phyloP scores from a whole-genome alignment of 345 rosid species.

The Aegle marmelos region DNA sequence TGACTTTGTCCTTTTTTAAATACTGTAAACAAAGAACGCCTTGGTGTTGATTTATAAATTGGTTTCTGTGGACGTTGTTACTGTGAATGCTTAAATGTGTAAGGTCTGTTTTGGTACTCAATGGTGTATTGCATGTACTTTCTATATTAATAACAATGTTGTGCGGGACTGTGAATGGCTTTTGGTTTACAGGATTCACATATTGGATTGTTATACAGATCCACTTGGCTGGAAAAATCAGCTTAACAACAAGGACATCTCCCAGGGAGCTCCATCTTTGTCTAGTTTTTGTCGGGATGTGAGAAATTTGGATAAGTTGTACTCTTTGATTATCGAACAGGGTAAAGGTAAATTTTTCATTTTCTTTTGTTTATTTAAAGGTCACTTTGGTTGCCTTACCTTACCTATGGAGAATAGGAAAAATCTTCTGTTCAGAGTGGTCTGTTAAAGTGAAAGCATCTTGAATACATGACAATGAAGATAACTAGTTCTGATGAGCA shows the following conservation, averaged over 20 bases:
- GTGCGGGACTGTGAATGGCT: background rate
- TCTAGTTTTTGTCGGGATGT: slow-evolving; percentile 45
- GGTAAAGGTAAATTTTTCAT: slow-evolving; percentile 54
- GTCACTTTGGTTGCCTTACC: background rate
- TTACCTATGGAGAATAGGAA: too few relatives aligned
- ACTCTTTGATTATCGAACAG: slow-evolving; percentile 49
- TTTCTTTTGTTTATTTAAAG: background rate
- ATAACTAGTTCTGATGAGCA: background rate
- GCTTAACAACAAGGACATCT: slow-evolving; percentile 22
- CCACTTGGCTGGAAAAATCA: slow-evolving; percentile 79
- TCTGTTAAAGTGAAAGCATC: background rate
- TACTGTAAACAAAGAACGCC: background rate
- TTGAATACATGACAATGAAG: background rate
- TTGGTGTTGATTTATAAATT: too few relatives aligned
- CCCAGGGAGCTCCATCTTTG: slow-evolving; percentile 28
- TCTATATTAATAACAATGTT: background rate
- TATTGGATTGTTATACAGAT: slow-evolving; percentile 87
- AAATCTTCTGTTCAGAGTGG: too few relatives aligned
- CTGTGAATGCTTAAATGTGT: background rate
- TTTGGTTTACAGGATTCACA: slow-evolving; percentile 48
- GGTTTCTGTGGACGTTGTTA: background rate
- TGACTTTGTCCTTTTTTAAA: background rate
- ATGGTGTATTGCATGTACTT: background rate
- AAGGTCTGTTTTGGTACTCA: background rate
- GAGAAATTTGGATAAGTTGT: slow-evolving; percentile 57